Conservation (phyloP, 1,284 basidiomycete species). For the Phellopilus nigrolimitatus region DNA sequence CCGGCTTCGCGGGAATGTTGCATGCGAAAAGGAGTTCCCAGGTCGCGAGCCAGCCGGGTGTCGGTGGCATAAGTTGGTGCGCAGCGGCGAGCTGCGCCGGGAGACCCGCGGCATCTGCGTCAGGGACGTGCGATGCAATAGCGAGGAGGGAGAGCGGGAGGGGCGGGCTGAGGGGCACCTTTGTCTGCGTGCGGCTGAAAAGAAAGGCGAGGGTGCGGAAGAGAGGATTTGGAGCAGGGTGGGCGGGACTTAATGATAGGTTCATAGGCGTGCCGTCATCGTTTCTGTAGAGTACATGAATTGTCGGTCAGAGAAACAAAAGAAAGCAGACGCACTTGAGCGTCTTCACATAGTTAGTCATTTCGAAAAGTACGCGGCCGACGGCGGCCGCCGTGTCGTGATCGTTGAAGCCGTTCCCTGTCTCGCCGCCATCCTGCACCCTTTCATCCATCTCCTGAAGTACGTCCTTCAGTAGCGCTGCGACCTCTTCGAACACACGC, state of each 20-base stretch:
- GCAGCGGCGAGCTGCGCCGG: too few relatives aligned
- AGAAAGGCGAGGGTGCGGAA: conserved; percentile 11
- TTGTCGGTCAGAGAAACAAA: background rate
- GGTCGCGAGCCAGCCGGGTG: too few relatives aligned
- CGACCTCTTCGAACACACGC: conserved; percentile 60
- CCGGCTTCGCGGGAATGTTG: conserved; percentile 40
- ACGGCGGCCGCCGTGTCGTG: conserved; percentile 14
- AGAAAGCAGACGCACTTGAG: conserved; percentile 13
- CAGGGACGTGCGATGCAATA: too few relatives aligned
- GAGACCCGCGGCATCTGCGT: too few relatives aligned
- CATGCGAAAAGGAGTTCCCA: conserved; percentile 44
- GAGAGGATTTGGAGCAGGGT: conserved; percentile 4
- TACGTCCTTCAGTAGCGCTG: conserved; percentile 63
- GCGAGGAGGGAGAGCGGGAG: too few relatives aligned
- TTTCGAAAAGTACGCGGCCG: conserved; percentile 14
- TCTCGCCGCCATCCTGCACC: conserved; percentile 47
- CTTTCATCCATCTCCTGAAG: conserved; percentile 66
- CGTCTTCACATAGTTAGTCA: conserved; percentile 14
- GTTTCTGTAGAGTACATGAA: conserved; percentile 2
- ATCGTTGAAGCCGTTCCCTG: conserved; percentile 50
- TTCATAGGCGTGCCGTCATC: conserved; percentile 12
- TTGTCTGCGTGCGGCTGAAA: conserved; percentile 26
- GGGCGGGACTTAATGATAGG: conserved; percentile 4
- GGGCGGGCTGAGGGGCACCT: too few relatives aligned
- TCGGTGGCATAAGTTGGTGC: too few relatives aligned